Conservation (phyloP, 1,284 basidiomycete genomes). For the Tilletia caries region DNA sequence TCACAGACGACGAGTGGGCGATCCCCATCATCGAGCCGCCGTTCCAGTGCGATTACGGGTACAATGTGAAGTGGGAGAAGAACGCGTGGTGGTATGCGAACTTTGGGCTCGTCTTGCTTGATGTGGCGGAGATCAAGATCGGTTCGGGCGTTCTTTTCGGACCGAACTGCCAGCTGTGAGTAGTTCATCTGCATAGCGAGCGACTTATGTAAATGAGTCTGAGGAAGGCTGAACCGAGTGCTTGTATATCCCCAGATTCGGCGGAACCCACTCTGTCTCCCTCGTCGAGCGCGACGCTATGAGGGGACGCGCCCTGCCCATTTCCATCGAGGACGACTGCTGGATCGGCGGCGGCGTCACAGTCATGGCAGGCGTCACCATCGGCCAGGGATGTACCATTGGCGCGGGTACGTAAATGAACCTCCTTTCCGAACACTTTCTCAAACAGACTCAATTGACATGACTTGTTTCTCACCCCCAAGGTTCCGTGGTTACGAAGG, state of each 20-base stretch:
- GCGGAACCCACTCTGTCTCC: slow-evolving; percentile 55
- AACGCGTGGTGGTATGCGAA: not conserved
- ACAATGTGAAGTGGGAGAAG: slow-evolving; percentile 1
- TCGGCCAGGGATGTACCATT: slow-evolving; percentile 58
- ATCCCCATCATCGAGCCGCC: slow-evolving; percentile 3
- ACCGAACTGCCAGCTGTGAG: slow-evolving; percentile 41
- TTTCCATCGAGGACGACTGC: slow-evolving; percentile 55
- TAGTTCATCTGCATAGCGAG: not conserved
- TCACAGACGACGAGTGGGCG: not conserved
- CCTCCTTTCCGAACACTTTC: no score
- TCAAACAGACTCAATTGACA: no score
- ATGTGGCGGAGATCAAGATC: slow-evolving; percentile 46
- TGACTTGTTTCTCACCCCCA: no score
- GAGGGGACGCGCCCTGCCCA: slow-evolving; percentile 30
- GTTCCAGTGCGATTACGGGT: not conserved
- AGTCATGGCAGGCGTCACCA: slow-evolving; percentile 57
- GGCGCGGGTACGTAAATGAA: slow-evolving; percentile 59
- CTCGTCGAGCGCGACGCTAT: slow-evolving; percentile 52
- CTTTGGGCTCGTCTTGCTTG: slow-evolving; percentile 13
- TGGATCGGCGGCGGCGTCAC: slow-evolving; percentile 58
- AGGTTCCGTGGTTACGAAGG: slow-evolving; percentile 58
- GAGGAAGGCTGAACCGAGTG: not conserved
- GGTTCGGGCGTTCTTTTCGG: slow-evolving; percentile 55
- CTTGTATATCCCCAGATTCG: slow-evolving; percentile 42
- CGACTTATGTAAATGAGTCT: not conserved